These are phyloP conservation scores for Apiotrichum porosum DNA, from an alignment of 1,284 basidiomycete species.

Conservation along the genomic window DNA sequence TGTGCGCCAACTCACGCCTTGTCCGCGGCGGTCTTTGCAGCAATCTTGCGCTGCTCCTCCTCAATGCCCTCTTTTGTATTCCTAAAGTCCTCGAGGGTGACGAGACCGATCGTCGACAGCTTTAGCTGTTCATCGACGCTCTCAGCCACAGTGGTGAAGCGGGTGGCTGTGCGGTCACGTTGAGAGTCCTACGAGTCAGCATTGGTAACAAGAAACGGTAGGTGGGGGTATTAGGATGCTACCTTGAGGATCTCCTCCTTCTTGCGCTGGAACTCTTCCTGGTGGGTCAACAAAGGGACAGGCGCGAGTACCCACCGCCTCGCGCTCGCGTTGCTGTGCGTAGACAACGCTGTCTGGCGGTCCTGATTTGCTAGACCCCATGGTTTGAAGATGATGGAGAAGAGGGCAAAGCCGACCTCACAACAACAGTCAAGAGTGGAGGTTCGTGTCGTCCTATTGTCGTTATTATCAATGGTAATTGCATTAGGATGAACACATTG, in stretches of 20 bases:
- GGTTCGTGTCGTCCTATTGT: too few relatives aligned
- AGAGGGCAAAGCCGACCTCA: too few relatives aligned
- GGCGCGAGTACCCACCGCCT: too few relatives aligned
- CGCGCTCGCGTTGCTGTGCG: too few relatives aligned
- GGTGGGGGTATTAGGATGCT: background rate
- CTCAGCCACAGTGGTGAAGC: conserved; percentile 91
- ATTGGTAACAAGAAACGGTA: too few relatives aligned
- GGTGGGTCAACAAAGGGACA: too few relatives aligned
- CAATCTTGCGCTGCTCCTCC: conserved; percentile 84
- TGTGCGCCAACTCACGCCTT: conserved; percentile 21
- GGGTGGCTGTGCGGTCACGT: conserved; percentile 71
- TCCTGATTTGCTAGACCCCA: too few relatives aligned
- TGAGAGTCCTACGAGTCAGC: conserved; percentile 30
- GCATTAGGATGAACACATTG: too few relatives aligned
- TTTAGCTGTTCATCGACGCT: conserved; percentile 92
- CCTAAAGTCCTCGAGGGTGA: conserved; percentile 88
- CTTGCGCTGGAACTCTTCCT: conserved; percentile 38
- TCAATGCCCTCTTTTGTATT: conserved; percentile 82
- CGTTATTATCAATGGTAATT: too few relatives aligned
- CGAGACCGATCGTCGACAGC: conserved; percentile 87
- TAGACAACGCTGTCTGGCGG: too few relatives aligned
- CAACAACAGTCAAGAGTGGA: too few relatives aligned
- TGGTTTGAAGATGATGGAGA: too few relatives aligned
- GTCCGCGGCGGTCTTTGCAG: conserved; percentile 55
- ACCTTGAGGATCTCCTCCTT: conserved; percentile 35